Evolutionary conservation across 2,329 filamentous ascomycete species (phyloP).

Genomic region (Alternaria panax): DNA sequence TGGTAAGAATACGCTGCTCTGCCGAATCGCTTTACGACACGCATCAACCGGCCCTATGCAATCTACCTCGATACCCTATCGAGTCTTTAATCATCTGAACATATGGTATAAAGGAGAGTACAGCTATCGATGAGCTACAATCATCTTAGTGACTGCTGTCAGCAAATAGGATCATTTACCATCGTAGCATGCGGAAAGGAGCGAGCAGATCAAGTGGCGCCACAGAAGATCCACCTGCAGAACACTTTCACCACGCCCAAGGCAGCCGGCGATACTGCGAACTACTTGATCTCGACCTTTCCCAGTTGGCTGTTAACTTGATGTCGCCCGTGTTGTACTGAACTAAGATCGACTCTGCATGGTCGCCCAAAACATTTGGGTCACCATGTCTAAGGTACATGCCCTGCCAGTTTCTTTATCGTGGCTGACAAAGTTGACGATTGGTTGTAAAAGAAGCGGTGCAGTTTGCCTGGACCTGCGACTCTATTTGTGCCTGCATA

Average conservation of each 20-base stretch:
- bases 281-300: neutral
- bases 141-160: neutral
- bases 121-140: neutral
- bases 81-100: neutral
- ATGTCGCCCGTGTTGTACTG: neutral
- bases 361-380: neutral
- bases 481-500: neutral
- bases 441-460: neutral
- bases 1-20: neutral
- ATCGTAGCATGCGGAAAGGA: neutral
- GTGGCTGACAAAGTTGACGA: neutral
- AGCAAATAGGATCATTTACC: neutral
- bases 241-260: neutral
- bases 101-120: neutral
- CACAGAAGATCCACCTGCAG: neutral
- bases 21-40: neutral
- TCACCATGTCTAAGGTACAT: neutral
- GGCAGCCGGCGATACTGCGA: no score
- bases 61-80: neutral
- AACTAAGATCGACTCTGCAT: neutral
- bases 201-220: neutral
- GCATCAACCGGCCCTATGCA: neutral
- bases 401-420: neutral
- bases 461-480: neutral
- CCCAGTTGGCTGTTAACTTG: neutral